Evolutionary conservation across 2,329 filamentous ascomycete species (phyloP).

Genomic region (Volutella citrinella): DNA sequence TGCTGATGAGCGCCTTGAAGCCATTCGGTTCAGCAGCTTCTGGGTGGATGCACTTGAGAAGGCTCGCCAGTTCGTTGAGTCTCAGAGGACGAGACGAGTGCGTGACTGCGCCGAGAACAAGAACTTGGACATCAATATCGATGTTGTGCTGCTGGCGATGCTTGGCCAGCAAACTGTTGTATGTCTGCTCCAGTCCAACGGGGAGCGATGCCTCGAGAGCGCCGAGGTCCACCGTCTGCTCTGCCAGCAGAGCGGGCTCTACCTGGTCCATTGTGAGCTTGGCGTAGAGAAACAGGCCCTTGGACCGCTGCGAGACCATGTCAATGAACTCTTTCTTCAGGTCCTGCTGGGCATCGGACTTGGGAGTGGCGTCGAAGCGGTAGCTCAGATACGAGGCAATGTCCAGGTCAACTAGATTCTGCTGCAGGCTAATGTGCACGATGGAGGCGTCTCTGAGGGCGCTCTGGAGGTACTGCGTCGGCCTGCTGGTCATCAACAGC

Average conservation of each 20-base stretch:
- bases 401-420: slow-evolving; percentile 17
- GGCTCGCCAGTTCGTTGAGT: slow-evolving; percentile 32
- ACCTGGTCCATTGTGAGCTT: slow-evolving; percentile 23
- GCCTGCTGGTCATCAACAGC: slow-evolving; percentile 20
- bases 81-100: slow-evolving; percentile 38
- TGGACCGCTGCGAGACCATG: slow-evolving; percentile 14
- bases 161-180: slow-evolving; percentile 34
- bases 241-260: background rate
- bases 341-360: background rate
- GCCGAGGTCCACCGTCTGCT: slow-evolving; percentile 3
- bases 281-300: slow-evolving; percentile 20
- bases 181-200: slow-evolving; percentile 23
- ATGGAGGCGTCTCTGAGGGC: slow-evolving; percentile 17
- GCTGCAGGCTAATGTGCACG: slow-evolving; percentile 19
- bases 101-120: slow-evolving; percentile 37
- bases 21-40: slow-evolving; percentile 9
- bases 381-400: slow-evolving; percentile 15
- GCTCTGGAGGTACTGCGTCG: slow-evolving; percentile 17
- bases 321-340: slow-evolving; percentile 13
- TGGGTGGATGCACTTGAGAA: slow-evolving; percentile 21
- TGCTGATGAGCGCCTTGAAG: slow-evolving; percentile 33
- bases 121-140: slow-evolving; percentile 27
- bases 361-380: slow-evolving; percentile 10
- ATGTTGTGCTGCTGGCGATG: slow-evolving; percentile 29
- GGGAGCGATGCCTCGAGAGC: slow-evolving; percentile 15